These are phyloP conservation scores for Vitis riparia DNA, from an alignment of 164 flowering plant species.

Conservation along the genomic window DNA sequence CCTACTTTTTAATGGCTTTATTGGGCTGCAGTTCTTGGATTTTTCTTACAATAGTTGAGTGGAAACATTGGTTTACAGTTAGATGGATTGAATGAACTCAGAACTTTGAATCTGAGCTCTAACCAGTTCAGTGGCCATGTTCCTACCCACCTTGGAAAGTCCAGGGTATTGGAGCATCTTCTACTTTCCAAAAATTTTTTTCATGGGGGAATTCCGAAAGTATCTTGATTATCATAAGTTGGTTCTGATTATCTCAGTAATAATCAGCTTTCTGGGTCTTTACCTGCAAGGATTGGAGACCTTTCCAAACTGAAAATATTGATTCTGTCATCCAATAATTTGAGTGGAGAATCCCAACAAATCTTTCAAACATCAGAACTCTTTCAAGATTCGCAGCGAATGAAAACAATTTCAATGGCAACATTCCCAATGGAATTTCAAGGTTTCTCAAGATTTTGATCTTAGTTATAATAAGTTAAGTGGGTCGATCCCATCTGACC, in stretches of 20 bases:
- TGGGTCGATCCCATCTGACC: constrained; percentile 53
- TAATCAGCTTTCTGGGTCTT: constrained; percentile 43
- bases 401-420: constrained; percentile 46
- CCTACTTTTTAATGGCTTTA: constrained; percentile 50
- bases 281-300: constrained; percentile 39
- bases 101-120: constrained; percentile 37
- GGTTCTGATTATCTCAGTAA: constrained; percentile 43
- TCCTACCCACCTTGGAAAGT: constrained; percentile 42
- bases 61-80: constrained; percentile 51
- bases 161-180: constrained; percentile 40
- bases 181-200: constrained; percentile 32
- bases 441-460: constrained; percentile 30
- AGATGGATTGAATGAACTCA: constrained; percentile 40
- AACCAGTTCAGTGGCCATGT: constrained; percentile 37
- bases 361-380: constrained; percentile 32
- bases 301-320: constrained; percentile 47
- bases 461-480: constrained; percentile 55
- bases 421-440: constrained; percentile 48
- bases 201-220: constrained; percentile 34
- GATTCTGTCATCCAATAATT: constrained; percentile 45
- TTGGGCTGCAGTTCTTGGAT: constrained; percentile 48
- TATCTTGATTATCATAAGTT: constrained; percentile 38
- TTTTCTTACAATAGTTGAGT: constrained; percentile 44
- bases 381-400: constrained; percentile 63
- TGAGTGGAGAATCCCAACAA: constrained; percentile 52